Conservation (phyloP, 139 green algal genomes). For the Chlorella vulgaris region DNA sequence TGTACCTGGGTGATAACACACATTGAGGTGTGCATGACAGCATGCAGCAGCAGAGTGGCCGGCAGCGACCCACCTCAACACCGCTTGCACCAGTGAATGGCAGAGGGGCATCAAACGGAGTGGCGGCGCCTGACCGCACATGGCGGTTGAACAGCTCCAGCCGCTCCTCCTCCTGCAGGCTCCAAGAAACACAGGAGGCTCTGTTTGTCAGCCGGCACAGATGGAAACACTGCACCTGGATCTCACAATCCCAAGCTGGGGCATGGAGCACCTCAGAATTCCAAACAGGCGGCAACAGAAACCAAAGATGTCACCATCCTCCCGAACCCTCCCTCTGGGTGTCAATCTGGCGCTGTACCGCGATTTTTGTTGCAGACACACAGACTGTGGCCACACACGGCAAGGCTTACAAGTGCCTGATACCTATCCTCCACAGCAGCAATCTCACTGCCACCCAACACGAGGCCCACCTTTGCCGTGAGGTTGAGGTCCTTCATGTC, state of each 20-base stretch:
- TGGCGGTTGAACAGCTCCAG: conserved; percentile 33
- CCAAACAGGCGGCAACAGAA: too few species aligned
- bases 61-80: background rate
- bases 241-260: background rate
- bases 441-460: background rate
- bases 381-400: too few species aligned
- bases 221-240: background rate
- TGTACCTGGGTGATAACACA: too few species aligned
- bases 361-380: too few species aligned
- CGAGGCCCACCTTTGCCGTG: conserved; percentile 39
- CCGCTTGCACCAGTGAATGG: conserved; percentile 25
- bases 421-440: background rate
- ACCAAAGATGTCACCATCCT: too few species aligned
- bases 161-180: conserved; percentile 29
- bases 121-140: conserved; percentile 20
- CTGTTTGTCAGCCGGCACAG: background rate
- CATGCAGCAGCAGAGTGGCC: too few species aligned
- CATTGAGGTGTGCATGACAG: too few species aligned
- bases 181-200: background rate
- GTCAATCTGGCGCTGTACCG: too few species aligned
- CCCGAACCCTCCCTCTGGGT: too few species aligned
- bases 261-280: background rate
- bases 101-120: conserved; percentile 27
- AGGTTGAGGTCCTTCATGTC: conserved; percentile 72
- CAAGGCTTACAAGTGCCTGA: too few species aligned